Percentiles rank a stretch among this genome's conserved stretches.
Evolutionary conservation across 352 stramenopile species (phyloP).

Genomic region (Phytophthora gonapodyides): DNA sequence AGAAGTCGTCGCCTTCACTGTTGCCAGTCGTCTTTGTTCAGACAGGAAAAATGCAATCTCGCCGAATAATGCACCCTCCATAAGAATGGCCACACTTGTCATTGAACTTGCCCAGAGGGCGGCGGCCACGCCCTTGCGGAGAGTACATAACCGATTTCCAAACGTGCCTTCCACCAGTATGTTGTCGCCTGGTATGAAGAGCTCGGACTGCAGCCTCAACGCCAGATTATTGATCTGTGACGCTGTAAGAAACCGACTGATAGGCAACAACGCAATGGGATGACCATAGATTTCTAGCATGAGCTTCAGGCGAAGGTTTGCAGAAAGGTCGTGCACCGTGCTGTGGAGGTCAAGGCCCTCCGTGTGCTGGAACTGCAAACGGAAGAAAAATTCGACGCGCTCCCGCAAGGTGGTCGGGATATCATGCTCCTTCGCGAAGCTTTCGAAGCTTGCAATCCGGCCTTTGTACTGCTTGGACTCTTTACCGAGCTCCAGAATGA

Average conservation of each 20-base stretch:
- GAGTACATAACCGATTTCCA: constrained; percentile 58
- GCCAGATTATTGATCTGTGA: constrained; percentile 73
- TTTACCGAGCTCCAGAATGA: constrained; percentile 82
- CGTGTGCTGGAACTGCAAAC: constrained; percentile 58
- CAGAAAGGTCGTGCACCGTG: constrained; percentile 64
- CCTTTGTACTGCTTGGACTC: constrained; percentile 73
- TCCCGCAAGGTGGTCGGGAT: constrained; percentile 49
- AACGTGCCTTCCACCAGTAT: constrained; percentile 67
- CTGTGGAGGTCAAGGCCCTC: constrained; percentile 56
- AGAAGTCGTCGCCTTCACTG: constrained; percentile 58
- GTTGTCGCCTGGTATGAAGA: constrained; percentile 73
- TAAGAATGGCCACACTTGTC: constrained; percentile 57
- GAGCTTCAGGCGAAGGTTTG: constrained; percentile 71
- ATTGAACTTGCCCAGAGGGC: constrained; percentile 58
- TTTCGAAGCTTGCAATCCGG: constrained; percentile 73
- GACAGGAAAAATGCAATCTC: constrained; percentile 75
- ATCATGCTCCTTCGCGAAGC: constrained; percentile 67
- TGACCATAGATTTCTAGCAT: constrained; percentile 76
- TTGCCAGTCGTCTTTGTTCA: constrained; percentile 56
- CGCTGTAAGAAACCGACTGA: constrained; percentile 55
- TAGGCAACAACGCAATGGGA: constrained; percentile 51
- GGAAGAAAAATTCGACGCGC: constrained; percentile 71
- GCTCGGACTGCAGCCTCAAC: constrained; percentile 58
- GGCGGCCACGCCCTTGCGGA: constrained; percentile 61
- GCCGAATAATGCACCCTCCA: constrained; percentile 70